Conservation (phyloP, 2,329 filamentous ascomycete species). For the Cordyceps militaris region DNA sequence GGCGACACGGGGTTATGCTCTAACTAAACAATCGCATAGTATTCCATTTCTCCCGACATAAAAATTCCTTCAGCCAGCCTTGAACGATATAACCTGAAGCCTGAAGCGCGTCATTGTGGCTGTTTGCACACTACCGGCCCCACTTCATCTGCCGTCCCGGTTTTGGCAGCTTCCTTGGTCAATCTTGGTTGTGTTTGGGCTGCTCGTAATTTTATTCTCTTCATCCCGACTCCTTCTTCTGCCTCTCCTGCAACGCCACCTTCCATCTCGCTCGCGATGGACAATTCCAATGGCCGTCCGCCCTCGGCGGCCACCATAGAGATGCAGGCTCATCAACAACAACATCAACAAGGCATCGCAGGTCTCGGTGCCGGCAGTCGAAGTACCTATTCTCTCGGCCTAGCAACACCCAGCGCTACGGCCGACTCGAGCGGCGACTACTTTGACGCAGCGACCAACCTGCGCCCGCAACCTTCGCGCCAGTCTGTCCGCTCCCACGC, state of each 20-base stretch:
- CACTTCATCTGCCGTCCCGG: slow-evolving; percentile 2
- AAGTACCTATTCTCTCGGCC: background rate
- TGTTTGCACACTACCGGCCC: background rate
- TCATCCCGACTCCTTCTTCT: background rate
- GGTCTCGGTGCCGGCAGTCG: background rate
- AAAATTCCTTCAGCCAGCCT: no score
- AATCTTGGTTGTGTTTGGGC: background rate
- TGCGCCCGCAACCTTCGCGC: background rate
- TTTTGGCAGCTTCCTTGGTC: background rate
- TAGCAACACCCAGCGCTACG: background rate
- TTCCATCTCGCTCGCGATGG: background rate
- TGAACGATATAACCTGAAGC: no score
- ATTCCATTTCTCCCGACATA: no score
- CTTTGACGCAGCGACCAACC: background rate
- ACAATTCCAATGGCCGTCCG: slow-evolving; percentile 6
- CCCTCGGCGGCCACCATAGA: slow-evolving; percentile 2
- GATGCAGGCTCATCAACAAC: background rate
- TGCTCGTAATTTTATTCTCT: background rate
- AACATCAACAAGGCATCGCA: background rate
- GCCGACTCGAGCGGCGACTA: background rate
- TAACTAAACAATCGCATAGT: no score
- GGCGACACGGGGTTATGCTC: no score
- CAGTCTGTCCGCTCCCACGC: slow-evolving; percentile 7
- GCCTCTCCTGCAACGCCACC: background rate
- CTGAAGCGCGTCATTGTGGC: background rate